Base-by-base conservation (phyloP, 1,284 basidiomycete species). In the Malassezia caprae region DNA sequence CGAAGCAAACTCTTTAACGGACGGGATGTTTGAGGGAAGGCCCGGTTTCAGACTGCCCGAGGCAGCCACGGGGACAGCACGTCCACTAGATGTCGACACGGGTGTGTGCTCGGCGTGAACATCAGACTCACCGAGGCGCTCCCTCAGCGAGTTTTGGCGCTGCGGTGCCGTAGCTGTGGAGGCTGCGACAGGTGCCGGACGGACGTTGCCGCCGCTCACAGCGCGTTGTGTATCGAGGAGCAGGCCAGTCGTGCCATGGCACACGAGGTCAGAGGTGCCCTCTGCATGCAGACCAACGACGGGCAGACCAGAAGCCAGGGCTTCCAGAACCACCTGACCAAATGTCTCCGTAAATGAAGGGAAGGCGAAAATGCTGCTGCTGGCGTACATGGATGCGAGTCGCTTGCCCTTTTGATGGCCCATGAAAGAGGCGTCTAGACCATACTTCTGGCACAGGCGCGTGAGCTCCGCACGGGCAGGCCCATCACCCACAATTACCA, bases 401-500 rank as follows among this genome's bases (percentile, higher is more conserved):
- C 68, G 51, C 35, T 62, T 63, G 35, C 72, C 72, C 35, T 77
- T 76, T 49, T 69, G 67, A 58, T 80, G 78, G 2, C 81, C 80
- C 75, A 79, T 78, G 59, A 81, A 81, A 0, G 67, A 69, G 5
- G 79, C 80, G 45, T 79, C 79, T 53, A 79, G 76, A 0, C 73
- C 74, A 41, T 77, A 68, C 48, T 69, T 65, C 35, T 58, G 56
- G 65, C 80, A 80, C n/a, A 78, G 68, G 1, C 65, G 61, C 37
- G 79, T 78, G 2, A 80, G 72, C 27, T 79, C 79, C 1, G 48
- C 52, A 6, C 78, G 68, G 0, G 80, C 80, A 0, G 81, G 80
- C 0, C 81, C 81, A 53, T 82, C 80, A 6, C 81, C 81, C 19
- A 81, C 80, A 40, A 82, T 79, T 3, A 81, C 77, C 21, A 81